Evolutionary conservation across 805 yeast genomes (phyloP).

Genomic region (Millerago galiae): DNA sequence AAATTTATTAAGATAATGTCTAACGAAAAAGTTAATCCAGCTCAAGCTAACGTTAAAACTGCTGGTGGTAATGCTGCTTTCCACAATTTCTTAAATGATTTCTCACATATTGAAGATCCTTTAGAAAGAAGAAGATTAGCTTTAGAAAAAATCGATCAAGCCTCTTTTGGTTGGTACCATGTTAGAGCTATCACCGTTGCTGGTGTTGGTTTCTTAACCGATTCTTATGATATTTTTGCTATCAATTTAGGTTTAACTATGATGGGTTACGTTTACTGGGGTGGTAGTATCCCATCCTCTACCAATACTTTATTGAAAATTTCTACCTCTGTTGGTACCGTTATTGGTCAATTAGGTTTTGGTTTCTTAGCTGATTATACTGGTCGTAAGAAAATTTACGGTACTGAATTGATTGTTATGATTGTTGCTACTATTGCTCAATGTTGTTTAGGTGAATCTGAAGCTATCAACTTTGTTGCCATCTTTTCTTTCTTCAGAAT

Average conservation of each 20-base stretch:
- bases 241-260: conserved; percentile 77
- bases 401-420: conserved; percentile 80
- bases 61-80: conserved; percentile 82
- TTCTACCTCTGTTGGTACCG: conserved; percentile 91
- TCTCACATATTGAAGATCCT: conserved; percentile 78
- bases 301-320: conserved; percentile 75
- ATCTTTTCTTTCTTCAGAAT: conserved; percentile 74
- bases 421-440: conserved; percentile 74
- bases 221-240: conserved; percentile 88
- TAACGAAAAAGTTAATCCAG: conserved; percentile 20
- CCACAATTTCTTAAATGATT: conserved; percentile 75
- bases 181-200: conserved; percentile 78
- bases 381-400: conserved; percentile 86
- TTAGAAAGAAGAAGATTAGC: conserved; percentile 84
- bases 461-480: conserved; percentile 69
- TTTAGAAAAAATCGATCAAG: conserved; percentile 75
- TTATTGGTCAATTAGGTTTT: conserved; percentile 81
- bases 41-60: conserved; percentile 30
- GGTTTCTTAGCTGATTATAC: conserved; percentile 76
- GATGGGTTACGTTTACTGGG: conserved; percentile 75
- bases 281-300: conserved; percentile 54
- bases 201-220: conserved; percentile 91
- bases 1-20: neutral
- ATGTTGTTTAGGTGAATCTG: conserved; percentile 64
- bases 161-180: conserved; percentile 77